Base-by-base conservation (phyloP, 2,329 filamentous ascomycete genomes). In the Fusarium brachygibbosum region DNA sequence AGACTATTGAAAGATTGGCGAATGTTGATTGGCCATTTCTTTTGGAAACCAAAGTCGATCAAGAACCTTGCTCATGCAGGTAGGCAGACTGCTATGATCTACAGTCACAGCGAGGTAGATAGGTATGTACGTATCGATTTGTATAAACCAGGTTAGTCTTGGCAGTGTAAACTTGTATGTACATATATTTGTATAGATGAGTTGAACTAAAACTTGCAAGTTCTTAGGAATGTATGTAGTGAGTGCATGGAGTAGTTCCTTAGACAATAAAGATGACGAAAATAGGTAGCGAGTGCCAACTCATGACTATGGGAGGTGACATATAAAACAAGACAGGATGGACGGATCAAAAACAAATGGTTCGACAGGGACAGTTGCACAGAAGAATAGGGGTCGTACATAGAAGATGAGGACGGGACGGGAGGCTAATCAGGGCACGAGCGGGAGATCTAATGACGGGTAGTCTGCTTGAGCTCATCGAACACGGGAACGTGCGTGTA, bases 381-480 rank as follows among this genome's bases (percentile, higher is more conserved):
- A 44, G 31, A 35, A 44, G 29, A 34, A 45, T 31, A 54, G 25
- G 46, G 45, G 68, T 65, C 35, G 48, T 41, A 68, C 49, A 50
- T 40, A 51, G 29, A 28, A 69, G 55, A 66, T 45, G 56, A 63
- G 55, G 44, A 65, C 58, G 54, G 53, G 54, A 65, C 50, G 57
- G 62, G 51, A 55, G 45, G 66, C 45, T 52, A 63, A 57, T 53
- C 58, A 62, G 63, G 66, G 49, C 58, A 53, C 61, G 53, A 45
- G 59, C 54, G 53, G 55, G 57, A 70, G 72, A 74, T 74, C 72
- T 74, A 62, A 70, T 50, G 63, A 72, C 72, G 72, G 72, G 68
- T 69, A 73, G 72, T 61, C 32, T 74, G 72, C 70, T 70, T 74
- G 68, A 69, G 64, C 64, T 72, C 70, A 74, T 74, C 72, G 72